Conservation (phyloP, 139 green algal genomes). For the Astrephomene gubernaculifera region DNA sequence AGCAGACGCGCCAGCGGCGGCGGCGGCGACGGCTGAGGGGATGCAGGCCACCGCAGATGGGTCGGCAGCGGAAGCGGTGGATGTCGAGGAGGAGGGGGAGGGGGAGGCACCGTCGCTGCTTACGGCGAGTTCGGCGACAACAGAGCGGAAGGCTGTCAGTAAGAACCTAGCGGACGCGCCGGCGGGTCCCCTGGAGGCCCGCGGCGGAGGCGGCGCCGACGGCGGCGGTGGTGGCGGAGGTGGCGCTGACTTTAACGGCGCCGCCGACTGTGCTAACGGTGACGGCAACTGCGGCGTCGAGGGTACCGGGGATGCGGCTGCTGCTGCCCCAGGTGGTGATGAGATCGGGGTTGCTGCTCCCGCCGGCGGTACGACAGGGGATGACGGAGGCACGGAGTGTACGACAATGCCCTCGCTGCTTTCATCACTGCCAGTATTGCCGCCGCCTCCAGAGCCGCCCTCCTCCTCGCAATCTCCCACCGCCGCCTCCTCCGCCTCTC, state of each 20-base stretch:
- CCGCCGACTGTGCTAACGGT: neutral
- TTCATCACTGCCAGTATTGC: no score
- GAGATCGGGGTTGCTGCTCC: no score
- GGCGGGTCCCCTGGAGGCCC: neutral
- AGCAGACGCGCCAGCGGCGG: neutral
- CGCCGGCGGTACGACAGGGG: no score
- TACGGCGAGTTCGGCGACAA: no score
- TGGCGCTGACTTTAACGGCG: neutral
- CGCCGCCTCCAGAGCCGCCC: no score
- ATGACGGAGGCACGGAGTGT: no score
- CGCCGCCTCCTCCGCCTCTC: no score
- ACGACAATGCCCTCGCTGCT: no score
- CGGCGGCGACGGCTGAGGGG: neutral
- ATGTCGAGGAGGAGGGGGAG: neutral
- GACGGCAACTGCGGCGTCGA: no score
- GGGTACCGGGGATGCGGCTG: no score
- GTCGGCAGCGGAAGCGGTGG: neutral
- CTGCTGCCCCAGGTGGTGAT: neutral
- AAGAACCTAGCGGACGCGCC: slow-evolving; percentile 4
- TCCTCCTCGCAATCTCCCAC: no score
- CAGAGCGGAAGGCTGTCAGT: neutral
- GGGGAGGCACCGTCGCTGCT: neutral
- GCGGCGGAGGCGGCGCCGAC: neutral
- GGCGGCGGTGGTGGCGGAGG: neutral
- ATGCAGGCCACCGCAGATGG: neutral